These are phyloP conservation scores for Sordariomycetes sp. DNA, from an alignment of 2,329 filamentous ascomycete genomes.

Conservation along the genomic window DNA sequence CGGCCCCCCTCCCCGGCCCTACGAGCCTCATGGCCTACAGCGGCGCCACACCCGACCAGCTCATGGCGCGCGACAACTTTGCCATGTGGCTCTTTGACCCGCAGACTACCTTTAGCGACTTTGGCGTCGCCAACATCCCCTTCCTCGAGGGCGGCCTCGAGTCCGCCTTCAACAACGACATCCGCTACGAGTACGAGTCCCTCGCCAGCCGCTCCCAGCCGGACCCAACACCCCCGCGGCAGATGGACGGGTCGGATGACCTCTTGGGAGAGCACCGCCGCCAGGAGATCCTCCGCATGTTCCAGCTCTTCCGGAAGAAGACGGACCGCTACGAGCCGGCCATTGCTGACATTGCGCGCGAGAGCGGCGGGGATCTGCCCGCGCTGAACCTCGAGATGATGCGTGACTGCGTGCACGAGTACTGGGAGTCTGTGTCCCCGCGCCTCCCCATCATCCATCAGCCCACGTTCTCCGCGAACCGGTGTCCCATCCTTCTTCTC, in stretches of 20 bases:
- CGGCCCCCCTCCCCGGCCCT: slow-evolving; percentile 8
- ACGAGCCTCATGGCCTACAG: slow-evolving; percentile 5
- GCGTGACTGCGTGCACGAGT: slow-evolving; percentile 73
- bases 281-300: slow-evolving; percentile 28
- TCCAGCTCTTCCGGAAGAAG: slow-evolving; percentile 27
- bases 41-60: slow-evolving; percentile 14
- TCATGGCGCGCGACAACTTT: slow-evolving; percentile 28
- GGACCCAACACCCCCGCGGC: slow-evolving; percentile 25
- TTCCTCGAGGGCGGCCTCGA: slow-evolving; percentile 36
- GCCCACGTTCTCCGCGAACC: slow-evolving; percentile 70
- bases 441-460: slow-evolving; percentile 81
- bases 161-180: slow-evolving; percentile 35
- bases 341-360: slow-evolving; percentile 20
- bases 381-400: slow-evolving; percentile 65
- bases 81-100: slow-evolving; percentile 37
- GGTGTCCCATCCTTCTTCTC: slow-evolving; percentile 65
- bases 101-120: slow-evolving; percentile 25
- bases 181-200: slow-evolving; percentile 37
- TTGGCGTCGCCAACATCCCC: slow-evolving; percentile 27
- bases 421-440: slow-evolving; percentile 76
- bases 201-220: slow-evolving; percentile 31
- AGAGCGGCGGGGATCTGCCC: slow-evolving; percentile 27
- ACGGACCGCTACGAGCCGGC: slow-evolving; percentile 19
- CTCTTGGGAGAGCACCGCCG: slow-evolving; percentile 29
- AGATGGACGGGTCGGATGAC: slow-evolving; percentile 25